Evolutionary conservation across 2,329 filamentous ascomycete genomes (phyloP), one percentile per base, ranked within the genome.

Genomic region (Paramyrothecium sp.): DNA sequence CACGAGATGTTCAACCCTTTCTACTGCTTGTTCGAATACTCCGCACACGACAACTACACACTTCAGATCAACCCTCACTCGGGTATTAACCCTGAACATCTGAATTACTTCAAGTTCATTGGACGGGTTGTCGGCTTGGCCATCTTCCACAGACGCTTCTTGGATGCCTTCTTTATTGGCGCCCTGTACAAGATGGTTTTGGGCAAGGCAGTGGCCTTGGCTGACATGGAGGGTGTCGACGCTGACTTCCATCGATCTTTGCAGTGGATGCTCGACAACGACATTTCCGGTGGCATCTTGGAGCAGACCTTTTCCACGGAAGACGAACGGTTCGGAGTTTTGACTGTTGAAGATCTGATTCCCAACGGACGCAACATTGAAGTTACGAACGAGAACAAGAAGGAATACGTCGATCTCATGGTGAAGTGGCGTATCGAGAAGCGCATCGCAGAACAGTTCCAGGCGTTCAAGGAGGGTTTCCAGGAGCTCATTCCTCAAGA

Each of bases 1-100:
- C 95, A 99, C 78, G 95, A 99, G 80, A 99, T 99, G 95, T 99
- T 99, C 81, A 99, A 99, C 75, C 95, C 95, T 33, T 99, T 99
- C 79, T 99, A 99, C 80, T 99, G 95, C 74, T 83, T 99, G 55
- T 99, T 99, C 81, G 95, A 99, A 78, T 99, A 99, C 76, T 98
- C 95, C 23, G 95, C 95, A 44, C 95, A 99, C 81, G 95, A 99
- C 86, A 99, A 99, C 79, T 99, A 99, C 79, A 99, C 95, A 30
- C 89, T 99, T 56, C 95, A 99, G 78, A 99, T 99, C 81, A 99
- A 99, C 79, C 95, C 95, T 50, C 95, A 99, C 75, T 99, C 95
- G 20, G 95, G 95, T 63, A 98, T 99, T 77, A 99, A 99, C 76
- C 95, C 95, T 1, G 95, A 99, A 77, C 95, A 99, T 85, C 81